Evolutionary conservation across 2,329 filamentous ascomycete species (phyloP), one percentile per base, ranked within the genome.

Genomic region (Xylariomycetidae sp.): DNA sequence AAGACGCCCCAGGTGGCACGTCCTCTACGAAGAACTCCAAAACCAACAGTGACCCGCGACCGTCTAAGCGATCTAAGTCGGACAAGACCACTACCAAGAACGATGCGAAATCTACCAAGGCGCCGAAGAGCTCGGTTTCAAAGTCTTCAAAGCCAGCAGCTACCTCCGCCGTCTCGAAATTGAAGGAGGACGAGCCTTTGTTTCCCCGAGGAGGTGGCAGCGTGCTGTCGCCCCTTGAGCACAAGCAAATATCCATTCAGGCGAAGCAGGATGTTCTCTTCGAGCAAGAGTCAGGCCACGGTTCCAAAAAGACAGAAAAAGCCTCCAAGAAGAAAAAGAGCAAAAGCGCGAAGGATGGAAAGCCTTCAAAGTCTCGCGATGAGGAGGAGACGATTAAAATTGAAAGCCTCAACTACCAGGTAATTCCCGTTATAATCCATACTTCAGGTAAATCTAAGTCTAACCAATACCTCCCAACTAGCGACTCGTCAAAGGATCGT

Each of bases 241-340:
- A 94, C 57, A 96, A 95, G 66, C 88, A 97, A 62, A 97, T 98
- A 43, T 84, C 92, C 52, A 82, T 94, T 38, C 85, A 97, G 62
- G 92, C 92, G 28, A 92, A 85, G 55, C 82, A 84, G 50, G 92
- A 98, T 68, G 92, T 89, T 25, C 68, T 94, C 25, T 92, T 90
- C 56, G 92, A 97, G 62, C 82, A 94, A 50, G 74, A 82, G 47
- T 77, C 76, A 30, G 64, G 67, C 31, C 70, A 72, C 36, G 62
- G 64, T 27, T 55, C 62, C 17, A 69, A 73, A 41, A 67, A 66
- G 34, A 44, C 50, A 26, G 58, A 59, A 10, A 63, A 62, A 49
- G 50, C 51, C 32, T 62, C 52, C 48, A 77, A 74, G 58, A 82
- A 75, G 63, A 72, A 63, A 58, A 70, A 62, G 58, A 65, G 51